These are phyloP conservation scores for Cercospora zeae-maydis DNA, from an alignment of 2,329 filamentous ascomycete genomes.

Conservation along the genomic window DNA sequence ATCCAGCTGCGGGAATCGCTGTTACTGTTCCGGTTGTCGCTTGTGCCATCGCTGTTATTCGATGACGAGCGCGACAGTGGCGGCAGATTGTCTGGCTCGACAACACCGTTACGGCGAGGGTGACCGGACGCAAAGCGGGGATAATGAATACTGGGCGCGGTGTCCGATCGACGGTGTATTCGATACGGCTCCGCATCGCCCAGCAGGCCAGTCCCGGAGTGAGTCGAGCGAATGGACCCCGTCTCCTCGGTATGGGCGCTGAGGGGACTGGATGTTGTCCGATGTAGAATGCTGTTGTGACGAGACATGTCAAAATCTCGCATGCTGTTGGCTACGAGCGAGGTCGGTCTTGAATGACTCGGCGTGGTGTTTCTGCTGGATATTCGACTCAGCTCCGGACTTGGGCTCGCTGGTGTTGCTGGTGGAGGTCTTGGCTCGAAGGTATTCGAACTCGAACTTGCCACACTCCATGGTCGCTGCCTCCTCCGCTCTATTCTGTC, in stretches of 20 bases:
- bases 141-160: conserved; percentile 38
- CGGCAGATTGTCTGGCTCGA: conserved; percentile 55
- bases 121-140: conserved; percentile 60
- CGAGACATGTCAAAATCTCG: conserved; percentile 33
- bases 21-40: conserved; percentile 26
- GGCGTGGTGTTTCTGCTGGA: conserved; percentile 35
- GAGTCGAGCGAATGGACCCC: conserved; percentile 33
- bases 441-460: conserved; percentile 30
- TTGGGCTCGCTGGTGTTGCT: conserved; percentile 60
- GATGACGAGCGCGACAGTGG: conserved; percentile 39
- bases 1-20: conserved; percentile 63
- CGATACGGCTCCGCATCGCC: conserved; percentile 29
- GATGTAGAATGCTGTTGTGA: conserved; percentile 33
- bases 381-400: conserved; percentile 51
- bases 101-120: conserved; percentile 61
- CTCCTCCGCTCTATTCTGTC: conserved; percentile 37
- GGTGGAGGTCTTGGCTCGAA: conserved; percentile 57
- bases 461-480: conserved; percentile 37
- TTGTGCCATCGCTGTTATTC: conserved; percentile 32
- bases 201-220: conserved; percentile 33
- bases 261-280: conserved; percentile 31
- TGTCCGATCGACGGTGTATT: conserved; percentile 34
- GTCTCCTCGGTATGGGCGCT: conserved; percentile 36
- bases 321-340: conserved; percentile 34
- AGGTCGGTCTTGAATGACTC: conserved; percentile 34